Base-by-base conservation (phyloP, 2,329 filamentous ascomycete species). In the Fusarium burgessii region DNA sequence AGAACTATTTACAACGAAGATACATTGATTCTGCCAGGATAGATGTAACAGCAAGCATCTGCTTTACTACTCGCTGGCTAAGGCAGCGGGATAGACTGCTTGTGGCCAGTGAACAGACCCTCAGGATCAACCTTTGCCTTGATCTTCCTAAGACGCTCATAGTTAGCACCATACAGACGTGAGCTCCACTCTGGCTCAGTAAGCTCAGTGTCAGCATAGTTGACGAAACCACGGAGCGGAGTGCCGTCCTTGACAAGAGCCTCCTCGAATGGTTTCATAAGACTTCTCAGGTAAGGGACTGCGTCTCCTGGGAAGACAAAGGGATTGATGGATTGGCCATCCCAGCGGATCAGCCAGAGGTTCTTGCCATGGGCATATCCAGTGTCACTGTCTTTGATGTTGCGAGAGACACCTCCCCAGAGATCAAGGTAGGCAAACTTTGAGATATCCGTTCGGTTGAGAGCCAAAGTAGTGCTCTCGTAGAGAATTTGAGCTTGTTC, bases 141-240 rank as follows among this genome's bases (percentile, higher is more conserved):
- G 20, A 76, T 72, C 54, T 74, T 33, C 64, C 73, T 70, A 5
- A 76, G 50, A 3, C 62, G 60, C 13, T 66, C 47, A 42, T 65
- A 76, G 61, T 76, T 76, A 6, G 42, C 60, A 4, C 55, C 74
- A 27, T 76, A 75, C 0, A 75, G 60, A 32, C 74, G 74, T 14
- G 74, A 75, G 15, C 68, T 75, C 74, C 72, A 75, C 17, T 76
- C 74, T 25, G 54, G 12, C 32, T 74, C 66, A 6, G 36, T 71
- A 14, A 76, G 58, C 41, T 76, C 74, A 2, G 70, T 69, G 20
- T 76, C 74, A 12, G 74, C 74, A 52, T 76, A 76, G 71, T 76
- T 76, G 40, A 76, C 70, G 7, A 76, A 76, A 0, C 74, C 74
- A 4, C 74, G 74, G 18, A 76, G 72, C 5, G 66, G 23, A 32